These are phyloP conservation scores for Vaccinium darrowii DNA, from an alignment of 148 eudicot genomes.

Conservation along the genomic window DNA sequence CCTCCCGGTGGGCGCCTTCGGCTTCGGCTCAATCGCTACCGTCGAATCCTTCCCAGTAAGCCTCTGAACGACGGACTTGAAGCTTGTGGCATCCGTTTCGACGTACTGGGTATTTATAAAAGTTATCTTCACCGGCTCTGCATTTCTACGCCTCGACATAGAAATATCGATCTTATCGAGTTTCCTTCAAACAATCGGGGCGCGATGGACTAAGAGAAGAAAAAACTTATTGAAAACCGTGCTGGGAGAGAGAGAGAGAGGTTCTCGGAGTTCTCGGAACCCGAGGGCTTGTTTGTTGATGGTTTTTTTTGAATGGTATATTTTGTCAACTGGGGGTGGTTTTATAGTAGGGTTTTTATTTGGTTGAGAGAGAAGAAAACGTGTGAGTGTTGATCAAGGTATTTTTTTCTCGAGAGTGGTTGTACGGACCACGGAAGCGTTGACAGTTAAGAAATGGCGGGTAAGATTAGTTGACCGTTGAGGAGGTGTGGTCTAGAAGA, in stretches of 20 bases:
- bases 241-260: too few species aligned
- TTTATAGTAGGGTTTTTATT: background rate
- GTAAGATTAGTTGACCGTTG: conserved; percentile 10
- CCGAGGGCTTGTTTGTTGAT: too few species aligned
- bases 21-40: background rate
- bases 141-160: conserved; percentile 9
- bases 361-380: background rate
- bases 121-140: conserved; percentile 54
- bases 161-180: background rate
- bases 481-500: background rate
- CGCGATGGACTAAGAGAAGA: background rate
- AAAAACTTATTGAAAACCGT: too few species aligned
- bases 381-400: background rate
- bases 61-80: conserved; percentile 76
- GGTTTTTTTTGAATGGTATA: background rate
- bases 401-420: background rate
- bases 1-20: background rate
- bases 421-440: background rate
- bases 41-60: conserved; percentile 69
- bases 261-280: too few species aligned
- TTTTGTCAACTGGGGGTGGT: too few species aligned
- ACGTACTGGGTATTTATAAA: conserved; percentile 67
- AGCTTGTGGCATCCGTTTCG: conserved; percentile 68
- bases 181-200: background rate
- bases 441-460: background rate